Percentiles rank a stretch among this genome's conserved stretches.
Conservation (phyloP, 768 basidiomycete genomes). For the Termitomyces sp. region DNA sequence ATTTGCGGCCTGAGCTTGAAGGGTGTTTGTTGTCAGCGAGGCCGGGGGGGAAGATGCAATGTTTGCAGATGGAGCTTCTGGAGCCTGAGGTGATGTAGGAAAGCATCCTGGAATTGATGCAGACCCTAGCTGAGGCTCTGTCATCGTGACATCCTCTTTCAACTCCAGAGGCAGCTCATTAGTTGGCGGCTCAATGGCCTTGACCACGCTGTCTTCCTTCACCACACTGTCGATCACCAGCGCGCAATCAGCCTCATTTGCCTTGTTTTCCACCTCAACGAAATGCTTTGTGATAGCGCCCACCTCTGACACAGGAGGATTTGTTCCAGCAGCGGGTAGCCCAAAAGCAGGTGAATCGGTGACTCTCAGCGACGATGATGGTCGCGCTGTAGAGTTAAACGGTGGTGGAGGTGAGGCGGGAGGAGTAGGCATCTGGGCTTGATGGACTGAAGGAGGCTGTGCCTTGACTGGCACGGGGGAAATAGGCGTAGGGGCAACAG, state of each 20-base stretch:
- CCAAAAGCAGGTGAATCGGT: slow-evolving; percentile 38
- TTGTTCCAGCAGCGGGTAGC: slow-evolving; percentile 11
- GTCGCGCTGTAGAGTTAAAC: slow-evolving; percentile 10
- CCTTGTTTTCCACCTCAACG: not conserved
- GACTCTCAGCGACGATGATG: slow-evolving; percentile 39
- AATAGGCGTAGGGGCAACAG: slow-evolving; percentile 9
- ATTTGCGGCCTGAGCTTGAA: not conserved
- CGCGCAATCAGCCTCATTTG: not conserved
- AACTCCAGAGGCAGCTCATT: not conserved
- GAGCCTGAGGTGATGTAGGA: not conserved
- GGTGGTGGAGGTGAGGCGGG: slow-evolving; percentile 34
- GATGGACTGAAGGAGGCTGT: not conserved
- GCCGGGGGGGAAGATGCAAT: not conserved
- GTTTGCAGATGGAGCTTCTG: not conserved
- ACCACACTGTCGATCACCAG: not conserved
- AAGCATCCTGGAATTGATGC: not conserved
- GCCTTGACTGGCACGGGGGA: slow-evolving; percentile 11
- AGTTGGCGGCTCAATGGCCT: not conserved
- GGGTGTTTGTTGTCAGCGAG: not conserved
- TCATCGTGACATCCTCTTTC: not conserved
- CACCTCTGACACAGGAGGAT: not conserved
- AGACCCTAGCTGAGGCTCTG: not conserved
- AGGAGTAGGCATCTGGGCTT: slow-evolving; percentile 36
- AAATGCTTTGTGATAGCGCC: not conserved
- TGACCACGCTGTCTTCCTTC: not conserved